Percentiles rank a stretch among this genome's conserved stretches.
phyloP scores from a whole-genome alignment of 2,329 filamentous ascomycete genomes.

The Colletotrichum musicola region DNA sequence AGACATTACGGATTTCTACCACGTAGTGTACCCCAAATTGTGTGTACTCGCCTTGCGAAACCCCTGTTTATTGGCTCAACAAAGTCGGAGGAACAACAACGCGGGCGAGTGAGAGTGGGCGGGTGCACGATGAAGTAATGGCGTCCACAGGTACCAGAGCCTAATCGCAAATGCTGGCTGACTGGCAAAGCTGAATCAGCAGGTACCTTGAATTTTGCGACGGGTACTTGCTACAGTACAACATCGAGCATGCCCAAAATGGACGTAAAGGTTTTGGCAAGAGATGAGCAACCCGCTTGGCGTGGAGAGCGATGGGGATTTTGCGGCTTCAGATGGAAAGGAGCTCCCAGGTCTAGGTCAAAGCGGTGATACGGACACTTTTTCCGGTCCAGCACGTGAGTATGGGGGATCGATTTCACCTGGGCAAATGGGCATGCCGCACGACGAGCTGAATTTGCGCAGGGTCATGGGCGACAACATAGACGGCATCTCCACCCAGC shows the following conservation, averaged over 20 bases:
- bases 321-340: conserved; percentile 23
- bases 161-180: not conserved
- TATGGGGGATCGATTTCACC: conserved; percentile 9
- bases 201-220: not conserved
- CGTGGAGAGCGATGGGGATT: conserved; percentile 17
- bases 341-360: conserved; percentile 19
- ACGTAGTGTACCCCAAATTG: conserved; percentile 9
- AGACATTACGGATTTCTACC: conserved; percentile 19
- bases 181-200: too few relatives aligned
- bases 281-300: conserved; percentile 29
- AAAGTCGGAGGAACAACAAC: not conserved
- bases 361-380: conserved; percentile 26
- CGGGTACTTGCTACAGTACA: too few relatives aligned
- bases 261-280: conserved; percentile 25
- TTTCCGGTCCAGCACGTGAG: conserved; percentile 31
- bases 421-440: not conserved
- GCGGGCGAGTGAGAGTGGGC: not conserved
- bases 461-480: conserved; percentile 13
- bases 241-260: conserved; percentile 12
- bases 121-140: not conserved
- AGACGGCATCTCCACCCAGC: conserved; percentile 22
- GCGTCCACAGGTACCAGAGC: not conserved
- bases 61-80: conserved; percentile 1
- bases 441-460: conserved; percentile 15
- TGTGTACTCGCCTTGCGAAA: not conserved